Evolutionary conservation across 2,329 filamentous ascomycete species (phyloP).

Genomic region (Fusarium heterosporum): DNA sequence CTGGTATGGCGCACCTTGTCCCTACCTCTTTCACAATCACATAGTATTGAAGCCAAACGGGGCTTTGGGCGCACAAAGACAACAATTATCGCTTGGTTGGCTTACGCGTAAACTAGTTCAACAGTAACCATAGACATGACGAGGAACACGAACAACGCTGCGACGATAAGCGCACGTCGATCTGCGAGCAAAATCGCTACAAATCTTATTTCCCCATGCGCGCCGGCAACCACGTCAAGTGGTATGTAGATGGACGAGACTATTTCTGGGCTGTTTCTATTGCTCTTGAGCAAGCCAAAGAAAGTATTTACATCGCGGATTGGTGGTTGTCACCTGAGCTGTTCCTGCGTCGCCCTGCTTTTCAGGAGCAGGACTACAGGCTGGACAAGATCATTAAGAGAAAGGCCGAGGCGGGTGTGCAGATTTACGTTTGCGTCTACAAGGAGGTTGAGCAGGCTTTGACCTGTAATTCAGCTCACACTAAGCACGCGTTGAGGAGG

Average conservation of each 20-base stretch:
- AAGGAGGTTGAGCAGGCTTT: conserved; percentile 85
- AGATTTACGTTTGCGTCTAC: conserved; percentile 94
- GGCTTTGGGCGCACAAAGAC: background rate
- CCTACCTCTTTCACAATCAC: background rate
- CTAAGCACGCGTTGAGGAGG: conserved; percentile 71
- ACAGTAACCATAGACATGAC: conserved; percentile 90
- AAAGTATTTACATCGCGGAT: conserved; percentile 94
- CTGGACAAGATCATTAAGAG: conserved; percentile 89
- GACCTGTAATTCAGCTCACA: conserved; percentile 93
- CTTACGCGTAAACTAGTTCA: conserved; percentile 65
- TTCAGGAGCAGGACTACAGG: conserved; percentile 84
- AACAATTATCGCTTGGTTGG: background rate
- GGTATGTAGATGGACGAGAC: conserved; percentile 95
- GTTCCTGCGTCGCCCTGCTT: conserved; percentile 86
- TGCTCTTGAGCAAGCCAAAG: conserved; percentile 88
- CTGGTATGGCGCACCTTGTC: conserved; percentile 57
- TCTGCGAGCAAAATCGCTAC: conserved; percentile 82
- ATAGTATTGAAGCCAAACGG: background rate
- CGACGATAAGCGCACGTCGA: conserved; percentile 80
- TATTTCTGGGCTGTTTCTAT: conserved; percentile 95
- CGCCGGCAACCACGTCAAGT: conserved; percentile 89
- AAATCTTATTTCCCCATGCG: conserved; percentile 90
- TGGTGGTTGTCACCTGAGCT: conserved; percentile 97
- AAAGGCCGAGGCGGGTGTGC: conserved; percentile 89
- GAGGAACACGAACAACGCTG: conserved; percentile 89